Percentiles rank a stretch among this genome's conserved stretches.
Evolutionary conservation across 345 rosid genomes (phyloP).

Genomic region (Bruguiera gymnorhiza): DNA sequence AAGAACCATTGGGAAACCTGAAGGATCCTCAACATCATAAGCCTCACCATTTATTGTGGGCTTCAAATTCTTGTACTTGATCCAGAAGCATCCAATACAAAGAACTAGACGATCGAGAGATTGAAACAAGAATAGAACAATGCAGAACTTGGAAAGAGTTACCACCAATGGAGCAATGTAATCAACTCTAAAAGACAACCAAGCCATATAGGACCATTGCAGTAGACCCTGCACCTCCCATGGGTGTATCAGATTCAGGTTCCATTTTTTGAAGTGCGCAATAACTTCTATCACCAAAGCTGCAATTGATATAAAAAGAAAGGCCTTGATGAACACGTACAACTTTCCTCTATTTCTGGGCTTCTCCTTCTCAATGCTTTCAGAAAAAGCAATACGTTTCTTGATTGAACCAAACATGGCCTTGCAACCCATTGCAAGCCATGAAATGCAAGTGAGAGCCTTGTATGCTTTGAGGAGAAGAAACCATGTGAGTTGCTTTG

Average conservation of each 20-base stretch:
- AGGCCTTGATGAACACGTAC: slow-evolving; percentile 67
- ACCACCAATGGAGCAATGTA: slow-evolving; percentile 66
- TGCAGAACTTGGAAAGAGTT: slow-evolving; percentile 66
- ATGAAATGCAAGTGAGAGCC: slow-evolving; percentile 52
- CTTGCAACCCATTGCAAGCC: slow-evolving; percentile 44
- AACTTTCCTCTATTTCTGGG: slow-evolving; percentile 60
- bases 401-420: slow-evolving; percentile 45
- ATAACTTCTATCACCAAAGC: slow-evolving; percentile 61
- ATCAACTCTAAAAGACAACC: slow-evolving; percentile 68
- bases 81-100: slow-evolving; percentile 86
- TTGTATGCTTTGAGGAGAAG: slow-evolving; percentile 68
- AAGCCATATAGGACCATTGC: slow-evolving; percentile 73
- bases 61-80: slow-evolving; percentile 62
- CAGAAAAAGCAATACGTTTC: slow-evolving; percentile 53
- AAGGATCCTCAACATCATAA: slow-evolving; percentile 55
- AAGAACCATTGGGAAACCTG: slow-evolving; percentile 77
- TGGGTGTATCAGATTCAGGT: slow-evolving; percentile 51
- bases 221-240: slow-evolving; percentile 71
- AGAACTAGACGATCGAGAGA: slow-evolving; percentile 75
- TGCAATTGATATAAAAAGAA: slow-evolving; percentile 53
- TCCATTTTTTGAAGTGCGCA: slow-evolving; percentile 77
- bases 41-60: slow-evolving; percentile 49
- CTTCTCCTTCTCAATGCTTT: slow-evolving; percentile 36
- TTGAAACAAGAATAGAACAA: slow-evolving; percentile 70
- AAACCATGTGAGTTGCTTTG: slow-evolving; percentile 76